Base-by-base conservation (phyloP, 805 yeast species). In the Zygotorulaspora sp. region DNA sequence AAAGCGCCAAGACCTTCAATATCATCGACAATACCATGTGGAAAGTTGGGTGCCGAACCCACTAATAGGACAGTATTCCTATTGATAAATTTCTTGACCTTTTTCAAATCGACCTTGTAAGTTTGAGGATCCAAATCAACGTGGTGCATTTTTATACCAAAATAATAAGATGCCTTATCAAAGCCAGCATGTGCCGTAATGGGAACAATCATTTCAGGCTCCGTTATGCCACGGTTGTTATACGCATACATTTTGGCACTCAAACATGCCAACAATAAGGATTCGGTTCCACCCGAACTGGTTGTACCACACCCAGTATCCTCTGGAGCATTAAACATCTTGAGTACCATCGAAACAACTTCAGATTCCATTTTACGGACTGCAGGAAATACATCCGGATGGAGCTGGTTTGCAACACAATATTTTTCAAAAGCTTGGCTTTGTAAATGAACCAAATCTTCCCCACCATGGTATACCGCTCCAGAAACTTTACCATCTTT, bases 41-140 rank as follows among this genome's bases (percentile, higher is more conserved):
- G 97, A 63, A 80, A 90, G 66, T 90, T 90, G 26, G 98, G 97
- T 5, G 97, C 96, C 1, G 97, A 89, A 1, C 97, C 97, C 5
- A 78, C 85, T 16, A 90, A 64, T 32, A 90, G 66, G 3, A 87
- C 83, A 0, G 98, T 92, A 61, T 89, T 88, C 2, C 65, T 57
- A 50, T 83, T 87, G 45, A 92, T 78, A 33, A 83, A 69, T 17
- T 76, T 66, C 48, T 71, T 70, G 33, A 85, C 86, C 36, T 77
- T 75, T 1, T 57, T 56, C 16, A 80, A 52, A 50, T 88, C 80
- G 7, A 83, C 96, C 55, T 81, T 67, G 59, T 60, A 83, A 6
- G 87, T 76, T 12, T 55, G 62, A 1, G 82, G 77, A 52, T 82
- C 89, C 30, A 90, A 50, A 19, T 82, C 88, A 6, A 83, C 96